phyloP scores from a whole-genome alignment of 2,329 filamentous ascomycete species.

The Paecilomyces niveus region DNA sequence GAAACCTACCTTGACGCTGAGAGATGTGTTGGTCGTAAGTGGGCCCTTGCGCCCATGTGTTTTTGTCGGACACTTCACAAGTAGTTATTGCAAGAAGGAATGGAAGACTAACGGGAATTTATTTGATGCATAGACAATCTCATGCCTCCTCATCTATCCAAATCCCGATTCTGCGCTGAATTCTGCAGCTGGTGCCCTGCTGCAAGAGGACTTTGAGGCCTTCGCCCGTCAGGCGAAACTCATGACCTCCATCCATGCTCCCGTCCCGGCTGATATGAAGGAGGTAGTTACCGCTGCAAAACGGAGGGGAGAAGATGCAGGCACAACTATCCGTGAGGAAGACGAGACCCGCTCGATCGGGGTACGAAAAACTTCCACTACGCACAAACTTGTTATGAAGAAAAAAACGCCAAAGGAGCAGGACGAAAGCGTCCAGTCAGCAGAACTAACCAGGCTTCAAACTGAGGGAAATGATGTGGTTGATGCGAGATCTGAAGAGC shows the following conservation, averaged over 20 bases:
- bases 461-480: constrained; percentile 6
- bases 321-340: constrained; percentile 17
- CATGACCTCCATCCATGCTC: constrained; percentile 57
- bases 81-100: neutral
- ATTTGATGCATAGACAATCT: constrained; percentile 43
- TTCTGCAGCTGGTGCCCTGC: constrained; percentile 51
- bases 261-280: constrained; percentile 40
- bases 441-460: constrained; percentile 4
- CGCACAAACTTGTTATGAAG: constrained; percentile 25
- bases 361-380: constrained; percentile 8
- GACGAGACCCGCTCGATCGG: constrained; percentile 11
- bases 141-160: constrained; percentile 56
- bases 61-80: too few species aligned
- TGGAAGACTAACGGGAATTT: neutral
- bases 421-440: constrained; percentile 1
- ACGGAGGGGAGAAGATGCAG: constrained; percentile 45
- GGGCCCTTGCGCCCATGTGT: neutral
- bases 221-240: constrained; percentile 52
- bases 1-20: constrained; percentile 50
- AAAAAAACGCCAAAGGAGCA: constrained; percentile 15
- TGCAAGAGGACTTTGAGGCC: constrained; percentile 52
- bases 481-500: constrained; percentile 8
- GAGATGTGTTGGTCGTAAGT: constrained; percentile 49
- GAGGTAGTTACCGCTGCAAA: constrained; percentile 47
- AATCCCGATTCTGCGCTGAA: constrained; percentile 60